Evolutionary conservation across 805 yeast genomes (phyloP).

Genomic region (Candida corydali): DNA sequence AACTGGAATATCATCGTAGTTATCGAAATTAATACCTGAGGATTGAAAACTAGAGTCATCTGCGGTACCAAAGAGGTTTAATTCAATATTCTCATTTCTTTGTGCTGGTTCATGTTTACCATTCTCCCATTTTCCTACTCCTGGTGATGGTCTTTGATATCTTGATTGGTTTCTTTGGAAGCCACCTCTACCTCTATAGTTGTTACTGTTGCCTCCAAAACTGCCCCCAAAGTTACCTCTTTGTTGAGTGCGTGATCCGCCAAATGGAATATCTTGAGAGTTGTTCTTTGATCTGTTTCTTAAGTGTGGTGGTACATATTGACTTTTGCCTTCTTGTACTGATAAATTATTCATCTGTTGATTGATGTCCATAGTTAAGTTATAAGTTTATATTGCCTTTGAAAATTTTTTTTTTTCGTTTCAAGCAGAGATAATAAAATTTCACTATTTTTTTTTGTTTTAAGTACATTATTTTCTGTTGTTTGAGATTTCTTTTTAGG

Average conservation of each 20-base stretch:
- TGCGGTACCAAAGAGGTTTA: constrained; percentile 76
- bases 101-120: constrained; percentile 87
- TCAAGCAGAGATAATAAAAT: constrained; percentile 1
- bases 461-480: too few species aligned
- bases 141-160: constrained; percentile 37
- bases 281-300: constrained; percentile 23
- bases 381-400: constrained; percentile 5
- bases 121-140: constrained; percentile 79
- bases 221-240: not conserved
- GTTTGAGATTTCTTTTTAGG: constrained; percentile 1
- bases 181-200: constrained; percentile 26
- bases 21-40: constrained; percentile 97
- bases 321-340: constrained; percentile 34
- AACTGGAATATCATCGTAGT: constrained; percentile 97
- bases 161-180: constrained; percentile 22
- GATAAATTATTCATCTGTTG: constrained; percentile 54
- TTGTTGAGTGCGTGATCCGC: constrained; percentile 10
- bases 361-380: constrained; percentile 41
- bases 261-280: constrained; percentile 9
- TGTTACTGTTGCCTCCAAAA: too few species aligned
- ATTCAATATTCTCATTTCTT: constrained; percentile 64
- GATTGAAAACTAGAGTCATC: constrained; percentile 78
- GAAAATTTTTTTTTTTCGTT: constrained; percentile 5
- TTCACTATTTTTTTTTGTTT: constrained; percentile 2
- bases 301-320: constrained; percentile 58